These are phyloP conservation scores for Cucumis hystrix DNA, from an alignment of 306 rosid species.

Conservation along the genomic window DNA sequence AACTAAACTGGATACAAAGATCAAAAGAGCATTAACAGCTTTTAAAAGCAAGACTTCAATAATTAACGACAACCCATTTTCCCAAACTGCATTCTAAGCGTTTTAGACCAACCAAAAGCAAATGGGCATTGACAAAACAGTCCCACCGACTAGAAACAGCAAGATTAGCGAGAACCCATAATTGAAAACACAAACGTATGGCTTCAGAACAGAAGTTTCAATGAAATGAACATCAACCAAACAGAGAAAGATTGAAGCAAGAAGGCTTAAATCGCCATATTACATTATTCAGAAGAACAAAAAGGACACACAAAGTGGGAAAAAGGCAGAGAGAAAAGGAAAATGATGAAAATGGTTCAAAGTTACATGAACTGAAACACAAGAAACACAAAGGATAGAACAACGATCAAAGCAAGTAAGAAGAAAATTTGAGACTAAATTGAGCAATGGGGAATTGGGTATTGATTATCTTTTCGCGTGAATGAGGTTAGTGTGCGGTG, in stretches of 20 bases:
- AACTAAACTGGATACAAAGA: conserved; percentile 8
- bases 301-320: conserved; percentile 6
- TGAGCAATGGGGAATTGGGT: conserved; percentile 4
- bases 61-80: conserved; percentile 50
- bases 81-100: conserved; percentile 32
- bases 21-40: conserved; percentile 10
- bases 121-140: conserved; percentile 26
- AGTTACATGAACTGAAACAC: conserved; percentile 41
- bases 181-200: conserved; percentile 17
- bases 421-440: conserved; percentile 16
- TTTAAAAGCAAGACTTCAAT: conserved; percentile 12
- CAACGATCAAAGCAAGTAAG: conserved; percentile 4
- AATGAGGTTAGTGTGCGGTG: conserved; percentile 25
- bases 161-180: conserved; percentile 64
- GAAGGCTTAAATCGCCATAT: conserved; percentile 23
- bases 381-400: not conserved
- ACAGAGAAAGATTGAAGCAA: conserved; percentile 11
- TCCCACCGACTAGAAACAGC: conserved; percentile 2
- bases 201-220: conserved; percentile 27
- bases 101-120: conserved; percentile 19
- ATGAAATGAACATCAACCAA: conserved; percentile 29
- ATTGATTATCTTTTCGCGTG: conserved; percentile 17
- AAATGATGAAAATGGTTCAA: conserved; percentile 17
- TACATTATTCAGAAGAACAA: conserved; percentile 40
- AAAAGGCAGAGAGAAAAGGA: conserved; percentile 11